Conservation (phyloP, 1,284 basidiomycete species). For the Sporisorium iseilematis-ciliati region DNA sequence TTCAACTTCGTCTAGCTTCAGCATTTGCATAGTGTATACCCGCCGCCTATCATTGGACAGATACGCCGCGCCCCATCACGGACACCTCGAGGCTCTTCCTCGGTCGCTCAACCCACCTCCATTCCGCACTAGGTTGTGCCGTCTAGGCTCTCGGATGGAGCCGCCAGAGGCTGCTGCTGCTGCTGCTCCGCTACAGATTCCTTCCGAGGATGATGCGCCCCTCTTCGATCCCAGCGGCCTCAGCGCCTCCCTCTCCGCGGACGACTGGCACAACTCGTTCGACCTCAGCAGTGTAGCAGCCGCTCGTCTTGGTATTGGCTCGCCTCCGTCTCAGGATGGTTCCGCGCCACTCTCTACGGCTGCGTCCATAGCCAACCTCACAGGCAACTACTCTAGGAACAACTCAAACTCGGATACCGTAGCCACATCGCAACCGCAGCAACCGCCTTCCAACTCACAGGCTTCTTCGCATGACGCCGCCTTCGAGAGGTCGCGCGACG, state of each 20-base stretch:
- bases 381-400: conserved; percentile 28
- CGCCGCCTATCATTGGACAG: no score
- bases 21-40: no score
- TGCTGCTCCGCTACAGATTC: conserved; percentile 46
- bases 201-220: conserved; percentile 52
- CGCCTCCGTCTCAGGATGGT: conserved; percentile 33
- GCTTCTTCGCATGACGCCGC: conserved; percentile 17
- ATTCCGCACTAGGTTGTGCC: conserved; percentile 21
- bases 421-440: conserved; percentile 11
- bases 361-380: conserved; percentile 32
- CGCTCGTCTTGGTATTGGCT: conserved; percentile 46
- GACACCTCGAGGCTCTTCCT: conserved; percentile 3
- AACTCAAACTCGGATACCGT: conserved; percentile 22
- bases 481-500: background rate
- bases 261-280: conserved; percentile 53
- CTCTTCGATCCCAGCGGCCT: conserved; percentile 54
- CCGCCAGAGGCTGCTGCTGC: conserved; percentile 37
- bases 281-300: conserved; percentile 51
- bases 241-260: conserved; percentile 50
- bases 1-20: no score
- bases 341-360: conserved; percentile 26
- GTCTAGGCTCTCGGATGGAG: conserved; percentile 44
- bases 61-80: background rate
- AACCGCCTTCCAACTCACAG: conserved; percentile 7
- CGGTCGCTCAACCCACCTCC: background rate